Base-by-base conservation (phyloP, 805 yeast species). In the Candida morakotiae region DNA sequence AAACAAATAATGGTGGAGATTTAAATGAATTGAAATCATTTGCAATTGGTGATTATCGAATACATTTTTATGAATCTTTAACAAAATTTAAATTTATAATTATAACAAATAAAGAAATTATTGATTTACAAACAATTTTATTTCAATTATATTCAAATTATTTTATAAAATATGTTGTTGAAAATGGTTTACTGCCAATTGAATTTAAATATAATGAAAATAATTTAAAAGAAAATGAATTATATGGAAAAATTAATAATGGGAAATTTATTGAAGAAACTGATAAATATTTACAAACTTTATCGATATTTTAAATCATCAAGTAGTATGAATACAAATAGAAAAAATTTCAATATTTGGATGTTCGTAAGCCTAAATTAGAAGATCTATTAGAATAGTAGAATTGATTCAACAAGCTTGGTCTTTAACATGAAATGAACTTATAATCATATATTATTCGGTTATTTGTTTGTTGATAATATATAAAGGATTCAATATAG, bases 21-120 rank as follows among this genome's bases (percentile, higher is more conserved):
- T 23, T 31, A 26, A 71, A 72, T 42, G 44, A 49, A 28, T 64
- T 81, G 34, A 65, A 64, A 25, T 72, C 81, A 2, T 79, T 77
- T 48, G 61, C 83, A n/a, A 86, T 96, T 1, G 79, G 86, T 2
- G 74, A 76, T 43, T 89, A 83, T 58, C 72, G 89, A 44, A 78
- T 87, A 19, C 97, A 91, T 55, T 81, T 77, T 46, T 75, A 71
- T 49, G 96, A 87, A 56, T 79, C 95, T 1, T 77, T 87, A 4
- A 75, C 93, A 1, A 88, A 87, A 25, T 61, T 89, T 40, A 79
- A 86, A 57, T 79, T 91, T 49, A 80, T 85, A 23, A 54, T 89
- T 17, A 58, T 88, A 20, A 79, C 91, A 7, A 96, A 87, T 56
- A 72, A 76, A 22, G 51, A 49, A 1, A 67, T 75, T 9, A 81